Base-by-base conservation (phyloP, 2,329 filamentous ascomycete genomes). In the Colletotrichum lini region DNA sequence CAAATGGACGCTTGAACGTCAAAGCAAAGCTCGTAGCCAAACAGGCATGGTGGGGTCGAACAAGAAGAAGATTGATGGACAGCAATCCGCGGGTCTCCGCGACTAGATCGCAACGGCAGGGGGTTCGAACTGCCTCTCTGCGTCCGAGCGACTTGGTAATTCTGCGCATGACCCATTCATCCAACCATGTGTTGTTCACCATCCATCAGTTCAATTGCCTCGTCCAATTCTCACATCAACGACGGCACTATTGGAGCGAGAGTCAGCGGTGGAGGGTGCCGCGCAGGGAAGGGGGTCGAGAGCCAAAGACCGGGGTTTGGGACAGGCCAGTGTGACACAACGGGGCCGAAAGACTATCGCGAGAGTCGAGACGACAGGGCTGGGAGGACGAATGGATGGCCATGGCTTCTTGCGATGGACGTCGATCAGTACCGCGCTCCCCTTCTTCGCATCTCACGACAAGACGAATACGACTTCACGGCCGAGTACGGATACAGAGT, bases 71-170 rank as follows among this genome's bases (percentile, higher is more conserved):
- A n/a, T 30, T 35, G 62, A 45, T 56, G 61, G 47, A 49, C 45
- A 18, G 67, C 67, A 66, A 44, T 70, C 67, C 67, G 61, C 47
- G 47, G 67, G 67, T 44, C 54, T 70, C 61, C 49, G 67, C 56
- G 67, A 66, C 58, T 40, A 30, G 54, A 65, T 66, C 57, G 49
- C 47, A 45, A 44, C 49, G 40, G 18, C 13, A 35, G 45, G n/a
- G 30, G 23, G 38, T 35, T 47, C 66, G 35, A 53, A 30, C 12
- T 44, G 30, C 9, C 53, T 52, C 23, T n/a, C n/a, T 52, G 60
- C 44, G 60, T 53, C 49, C 38, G 21, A 44, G 38, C 38, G 35
- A 16, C n/a, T 23, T 35, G 49, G 18, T 53, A 13, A 26, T 13
- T 44, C 44, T 49, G 30, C 23, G 21, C 35, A 30, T 38, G 49